Evolutionary conservation across 345 rosid species (phyloP).

Genomic region (Balakata baccata): DNA sequence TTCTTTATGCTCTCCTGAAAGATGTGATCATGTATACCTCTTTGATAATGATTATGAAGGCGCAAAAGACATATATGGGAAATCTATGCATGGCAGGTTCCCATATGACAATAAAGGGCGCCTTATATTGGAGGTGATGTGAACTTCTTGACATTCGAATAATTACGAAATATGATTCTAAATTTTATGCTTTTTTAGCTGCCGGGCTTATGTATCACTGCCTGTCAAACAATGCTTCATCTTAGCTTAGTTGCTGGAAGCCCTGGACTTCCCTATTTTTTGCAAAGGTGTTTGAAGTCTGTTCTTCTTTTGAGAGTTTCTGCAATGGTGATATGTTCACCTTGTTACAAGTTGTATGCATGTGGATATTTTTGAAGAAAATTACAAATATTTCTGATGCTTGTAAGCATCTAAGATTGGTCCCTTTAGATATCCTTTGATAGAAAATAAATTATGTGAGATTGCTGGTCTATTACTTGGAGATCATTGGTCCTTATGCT

Average conservation of each 20-base stretch:
- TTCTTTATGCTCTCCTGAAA: slow-evolving; percentile 58
- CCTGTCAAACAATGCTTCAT: not conserved
- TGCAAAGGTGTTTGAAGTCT: not conserved
- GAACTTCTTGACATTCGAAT: slow-evolving; percentile 1
- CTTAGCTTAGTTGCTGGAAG: not conserved
- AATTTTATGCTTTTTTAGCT: not conserved
- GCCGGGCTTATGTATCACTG: not conserved
- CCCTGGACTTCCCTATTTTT: not conserved
- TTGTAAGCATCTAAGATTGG: not conserved
- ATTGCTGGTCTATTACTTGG: not conserved
- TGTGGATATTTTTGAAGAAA: not conserved
- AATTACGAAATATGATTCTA: not conserved
- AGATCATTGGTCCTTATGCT: not conserved
- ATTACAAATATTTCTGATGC: not conserved
- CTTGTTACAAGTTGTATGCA: not conserved
- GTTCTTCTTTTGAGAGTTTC: not conserved
- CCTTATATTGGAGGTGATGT: slow-evolving; percentile 73
- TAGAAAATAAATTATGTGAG: not conserved
- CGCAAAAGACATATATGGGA: slow-evolving; percentile 82
- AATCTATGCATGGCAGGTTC: slow-evolving; percentile 67
- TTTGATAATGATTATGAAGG: slow-evolving; percentile 85
- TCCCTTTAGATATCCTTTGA: slow-evolving; percentile 3
- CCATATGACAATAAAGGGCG: slow-evolving; percentile 79
- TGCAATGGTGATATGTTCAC: not conserved
- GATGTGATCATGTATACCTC: slow-evolving; percentile 94